A percentile compares a stretch with the other conserved stretches of the same genome.
Conservation (phyloP, 306 rosid genomes). For the Dryas drummondii region DNA sequence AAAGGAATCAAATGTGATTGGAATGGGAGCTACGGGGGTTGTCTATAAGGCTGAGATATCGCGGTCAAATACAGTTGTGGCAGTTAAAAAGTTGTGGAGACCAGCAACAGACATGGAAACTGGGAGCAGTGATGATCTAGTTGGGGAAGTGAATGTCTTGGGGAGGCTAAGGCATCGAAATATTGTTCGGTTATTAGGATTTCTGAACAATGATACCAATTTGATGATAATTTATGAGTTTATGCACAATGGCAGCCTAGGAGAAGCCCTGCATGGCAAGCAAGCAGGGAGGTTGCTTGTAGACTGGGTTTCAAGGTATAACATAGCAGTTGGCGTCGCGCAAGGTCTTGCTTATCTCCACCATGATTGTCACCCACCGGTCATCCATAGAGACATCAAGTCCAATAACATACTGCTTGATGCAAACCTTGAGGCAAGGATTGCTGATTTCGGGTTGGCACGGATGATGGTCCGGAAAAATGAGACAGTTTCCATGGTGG, state of each 20-base stretch:
- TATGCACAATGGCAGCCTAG: constrained; percentile 85
- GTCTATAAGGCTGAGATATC: constrained; percentile 87
- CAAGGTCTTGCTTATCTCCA: constrained; percentile 96
- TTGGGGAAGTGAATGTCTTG: constrained; percentile 84
- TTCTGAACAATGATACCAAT: constrained; percentile 68
- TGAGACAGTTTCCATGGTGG: constrained; percentile 92
- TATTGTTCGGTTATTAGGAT: constrained; percentile 82
- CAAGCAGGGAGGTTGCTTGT: constrained; percentile 64
- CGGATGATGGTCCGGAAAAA: constrained; percentile 84
- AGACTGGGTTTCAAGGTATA: constrained; percentile 91
- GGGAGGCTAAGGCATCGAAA: constrained; percentile 91
- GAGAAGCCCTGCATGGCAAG: constrained; percentile 84
- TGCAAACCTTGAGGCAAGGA: constrained; percentile 84
- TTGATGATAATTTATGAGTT: constrained; percentile 87
- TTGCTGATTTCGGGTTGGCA: constrained; percentile 94
- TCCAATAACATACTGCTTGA: constrained; percentile 85
- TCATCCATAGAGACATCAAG: constrained; percentile 90
- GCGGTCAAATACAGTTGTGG: constrained; percentile 62
- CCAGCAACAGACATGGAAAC: constrained; percentile 67
- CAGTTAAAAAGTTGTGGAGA: constrained; percentile 89
- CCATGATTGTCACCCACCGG: constrained; percentile 87
- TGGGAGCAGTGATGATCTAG: constrained; percentile 72
- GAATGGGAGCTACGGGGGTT: constrained; percentile 87
- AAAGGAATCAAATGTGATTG: constrained; percentile 81
- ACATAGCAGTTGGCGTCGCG: constrained; percentile 86